Evolutionary conservation across 2,329 filamentous ascomycete species (phyloP), one percentile per base, ranked within the genome.

Genomic region (Cladophialophora yegresii): DNA sequence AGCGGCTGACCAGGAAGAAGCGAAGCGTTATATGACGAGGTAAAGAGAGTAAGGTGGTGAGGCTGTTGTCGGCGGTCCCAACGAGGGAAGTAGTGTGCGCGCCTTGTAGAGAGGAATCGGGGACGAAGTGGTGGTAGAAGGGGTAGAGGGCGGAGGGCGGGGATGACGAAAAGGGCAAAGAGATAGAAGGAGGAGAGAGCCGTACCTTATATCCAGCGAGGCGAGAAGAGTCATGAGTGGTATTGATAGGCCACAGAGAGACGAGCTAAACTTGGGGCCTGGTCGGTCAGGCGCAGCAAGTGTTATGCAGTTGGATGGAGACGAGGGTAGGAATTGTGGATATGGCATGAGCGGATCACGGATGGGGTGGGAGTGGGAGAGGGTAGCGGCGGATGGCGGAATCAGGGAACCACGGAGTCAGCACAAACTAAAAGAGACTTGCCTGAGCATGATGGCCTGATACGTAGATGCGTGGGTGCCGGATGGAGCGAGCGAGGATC

Each of bases 61-160:
- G 23, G 58, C 58, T 65, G 62, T 59, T 51, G 55, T 78, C 80
- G 81, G 82, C 80, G 81, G 79, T 83, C 84, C 77, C 81, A 82
- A 79, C 76, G 75, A 80, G 82, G 81, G 81, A 80, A 82, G 81
- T 83, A 83, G 81, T 82, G 82, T 82, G 81, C 82, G 84, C 86
- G 81, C 85, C 80, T 81, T 82, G 82, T 80, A 83, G 84, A 81
- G 81, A 80, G 83, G 83, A 47, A 61, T 66, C 66, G 67, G 65
- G 61, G 62, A 62, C 56, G 66, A 65, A 57, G 64, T 63, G 58
- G 60, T 43, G 64, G 56, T 53, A 54, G 62, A 54, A 49, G 55
- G 43, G 57, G 57, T 58, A n/a, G 49, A 50, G 66, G 58, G 28
- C 61, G 61, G 54, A 59, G 66, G 67, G 69, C 69, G 70, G 67